Base-by-base conservation (phyloP, 495 filamentous ascomycete species). In the Lepraria neglecta region DNA sequence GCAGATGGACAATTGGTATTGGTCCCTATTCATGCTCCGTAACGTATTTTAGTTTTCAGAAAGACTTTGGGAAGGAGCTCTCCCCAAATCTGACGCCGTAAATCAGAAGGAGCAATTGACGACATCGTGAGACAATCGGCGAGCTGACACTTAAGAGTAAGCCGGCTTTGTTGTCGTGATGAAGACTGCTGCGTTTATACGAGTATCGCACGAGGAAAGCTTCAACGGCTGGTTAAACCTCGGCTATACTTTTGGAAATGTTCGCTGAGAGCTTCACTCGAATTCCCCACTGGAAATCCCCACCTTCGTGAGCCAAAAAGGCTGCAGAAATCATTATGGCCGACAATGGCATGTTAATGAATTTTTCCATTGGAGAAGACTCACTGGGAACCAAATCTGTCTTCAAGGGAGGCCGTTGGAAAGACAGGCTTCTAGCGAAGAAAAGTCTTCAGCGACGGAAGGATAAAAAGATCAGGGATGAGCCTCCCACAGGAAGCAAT, bases 261-360 rank as follows among this genome's bases (percentile, higher is more conserved):
- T 11, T 35, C 35, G 9, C 6, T 45, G 9, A 21, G 28, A 33
- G 28, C 19, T 40, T 10, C 43, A 30, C 33, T 38, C 9, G 17
- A n/a, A n/a, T 54, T 21, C n/a, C 12, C 7, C 15, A 12, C n/a
- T 21, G 24, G 4, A 35, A 6, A 10, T 43, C 11, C 14, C 6
- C 42, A 51, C 27, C 31, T 60, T 24, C 15, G 14, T 15, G 24
- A 53, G 15, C 38, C 10, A 24, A 21, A 11, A 14, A 53, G n/a
- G 47, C 52, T 63, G 7, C 5, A 5, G 40, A 7, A 38, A 12
- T 57, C 53, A 21, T 24, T 10, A 97, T 96, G 92, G 90, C 90
- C 24, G 91, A 97, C 76, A 89, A 95, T 86, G 91, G 90, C 55
- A 87, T 98, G 83, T 82, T 97, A 52, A 78, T 97, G 71, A 97